These are phyloP conservation scores for Cordyceps fumosorosea DNA, from an alignment of 2,329 filamentous ascomycete species.

Conservation along the genomic window DNA sequence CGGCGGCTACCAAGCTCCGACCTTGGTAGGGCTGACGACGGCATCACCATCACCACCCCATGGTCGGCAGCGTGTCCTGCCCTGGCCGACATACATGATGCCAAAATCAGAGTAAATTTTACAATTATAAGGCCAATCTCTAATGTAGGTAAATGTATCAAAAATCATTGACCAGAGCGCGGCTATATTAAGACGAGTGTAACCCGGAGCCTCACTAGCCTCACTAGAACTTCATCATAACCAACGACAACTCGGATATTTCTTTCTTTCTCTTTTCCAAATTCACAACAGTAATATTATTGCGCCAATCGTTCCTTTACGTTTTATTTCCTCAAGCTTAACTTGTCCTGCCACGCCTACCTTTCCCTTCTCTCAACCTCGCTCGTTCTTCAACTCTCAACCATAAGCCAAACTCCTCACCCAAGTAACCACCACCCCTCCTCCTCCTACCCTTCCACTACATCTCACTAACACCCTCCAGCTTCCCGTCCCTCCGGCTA, in stretches of 20 bases:
- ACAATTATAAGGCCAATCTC: neutral
- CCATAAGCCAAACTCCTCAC: neutral
- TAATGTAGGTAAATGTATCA: neutral
- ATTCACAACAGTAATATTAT: too few relatives aligned
- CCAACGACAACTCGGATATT: too few relatives aligned
- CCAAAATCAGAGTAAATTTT: constrained; percentile 6
- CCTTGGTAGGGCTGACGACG: neutral
- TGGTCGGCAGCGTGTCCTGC: neutral
- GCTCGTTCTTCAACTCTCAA: neutral
- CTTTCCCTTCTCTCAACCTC: neutral
- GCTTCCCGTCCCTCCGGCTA: constrained; percentile 27
- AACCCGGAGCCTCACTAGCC: too few relatives aligned
- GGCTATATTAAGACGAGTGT: neutral
- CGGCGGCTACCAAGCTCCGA: neutral
- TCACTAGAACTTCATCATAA: too few relatives aligned
- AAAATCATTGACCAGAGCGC: too few relatives aligned
- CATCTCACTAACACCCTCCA: neutral
- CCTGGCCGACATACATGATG: neutral
- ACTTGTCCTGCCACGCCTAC: neutral
- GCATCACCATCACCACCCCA: too few relatives aligned
- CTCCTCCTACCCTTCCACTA: neutral
- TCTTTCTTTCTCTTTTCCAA: too few relatives aligned
- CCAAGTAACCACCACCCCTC: neutral
- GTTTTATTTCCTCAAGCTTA: too few relatives aligned
- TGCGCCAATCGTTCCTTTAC: too few relatives aligned